Base-by-base conservation (phyloP, 441 rosid species). In the Eruca vesicaria region DNA sequence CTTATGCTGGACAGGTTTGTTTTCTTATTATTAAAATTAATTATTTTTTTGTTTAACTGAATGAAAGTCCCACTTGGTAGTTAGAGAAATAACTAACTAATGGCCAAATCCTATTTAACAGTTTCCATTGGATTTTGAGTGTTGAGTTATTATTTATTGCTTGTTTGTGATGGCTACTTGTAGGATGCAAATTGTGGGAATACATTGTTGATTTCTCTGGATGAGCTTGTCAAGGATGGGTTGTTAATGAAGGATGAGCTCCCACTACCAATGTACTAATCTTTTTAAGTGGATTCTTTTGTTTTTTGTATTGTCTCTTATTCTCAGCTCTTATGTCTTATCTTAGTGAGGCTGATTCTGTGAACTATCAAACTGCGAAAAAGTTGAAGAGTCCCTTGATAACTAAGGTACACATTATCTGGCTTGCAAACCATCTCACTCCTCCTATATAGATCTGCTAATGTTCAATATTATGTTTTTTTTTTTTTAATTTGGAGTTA, bases 101-200 rank as follows among this genome's bases (percentile, higher is more conserved):
- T n/a, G n/a, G n/a, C n/a, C n/a, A n/a, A n/a, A n/a, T n/a, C n/a
- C n/a, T n/a, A n/a, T n/a, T n/a, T n/a, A n/a, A n/a, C n/a, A n/a
- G n/a, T n/a, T n/a, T n/a, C n/a, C 36, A 8, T 2, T 33, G 36
- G 36, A 4, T 11, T n/a, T 38, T 38, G 14, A 4, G 11, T 38
- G 1, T 36, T 48, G 9, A 29, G 4, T 29, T 29, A 5, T 9
- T 3, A 2, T 7, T 56, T 23, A 15, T 50, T 31, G 11, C 9
- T 3, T 60, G 7, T 21, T 41, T 66, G 23, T 64, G 61, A 20
- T 68, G 67, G 38, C 67, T 71, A 26, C 58, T 74, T 77, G 28
- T 83, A 95, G 98, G 99, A 95, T 83, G 99, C 98, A 31, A 91
- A 95, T 79, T 95, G 98, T 76, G 99, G 98, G 29, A 95, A 90